A percentile compares a stretch with the other conserved stretches of the same genome.
phyloP scores from a whole-genome alignment of 2,329 filamentous ascomycete species.

The Coniella vitis region DNA sequence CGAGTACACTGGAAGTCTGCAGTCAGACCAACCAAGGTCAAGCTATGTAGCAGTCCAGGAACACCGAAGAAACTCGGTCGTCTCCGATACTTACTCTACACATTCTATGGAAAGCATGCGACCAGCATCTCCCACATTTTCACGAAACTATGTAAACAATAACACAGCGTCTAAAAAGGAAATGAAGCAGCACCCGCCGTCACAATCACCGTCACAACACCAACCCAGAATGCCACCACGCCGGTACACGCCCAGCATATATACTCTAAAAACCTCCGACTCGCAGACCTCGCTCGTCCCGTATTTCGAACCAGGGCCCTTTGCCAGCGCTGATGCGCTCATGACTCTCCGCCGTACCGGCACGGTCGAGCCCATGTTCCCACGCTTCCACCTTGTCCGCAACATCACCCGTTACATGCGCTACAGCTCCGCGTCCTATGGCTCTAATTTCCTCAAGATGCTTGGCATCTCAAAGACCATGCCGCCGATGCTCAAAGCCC shows the following conservation, averaged over 20 bases:
- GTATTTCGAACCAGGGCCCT: constrained; percentile 41
- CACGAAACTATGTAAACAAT: constrained; percentile 23
- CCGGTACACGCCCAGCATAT: constrained; percentile 46
- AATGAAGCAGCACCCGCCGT: constrained; percentile 15
- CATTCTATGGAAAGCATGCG: constrained; percentile 38
- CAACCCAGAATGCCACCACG: constrained; percentile 27
- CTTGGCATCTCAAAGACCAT: constrained; percentile 53
- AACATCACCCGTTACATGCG: constrained; percentile 61
- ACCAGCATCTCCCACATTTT: constrained; percentile 36
- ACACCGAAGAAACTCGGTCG: constrained; percentile 44
- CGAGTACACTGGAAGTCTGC: constrained; percentile 21
- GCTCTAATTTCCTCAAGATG: constrained; percentile 55
- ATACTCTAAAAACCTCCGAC: constrained; percentile 51
- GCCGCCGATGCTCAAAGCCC: constrained; percentile 30
- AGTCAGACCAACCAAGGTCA: constrained; percentile 37
- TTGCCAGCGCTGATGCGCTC: constrained; percentile 41
- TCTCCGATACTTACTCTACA: constrained; percentile 50
- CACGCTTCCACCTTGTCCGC: constrained; percentile 49
- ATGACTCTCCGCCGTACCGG: constrained; percentile 45
- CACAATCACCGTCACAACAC: constrained; percentile 14
- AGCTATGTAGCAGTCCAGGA: constrained; percentile 47
- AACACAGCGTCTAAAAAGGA: constrained; percentile 30
- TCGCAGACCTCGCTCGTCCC: constrained; percentile 48
- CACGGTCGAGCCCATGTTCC: constrained; percentile 52
- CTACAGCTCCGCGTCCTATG: constrained; percentile 61